Evolutionary conservation across 306 rosid genomes (phyloP).

Genomic region (Quercus wislizeni): DNA sequence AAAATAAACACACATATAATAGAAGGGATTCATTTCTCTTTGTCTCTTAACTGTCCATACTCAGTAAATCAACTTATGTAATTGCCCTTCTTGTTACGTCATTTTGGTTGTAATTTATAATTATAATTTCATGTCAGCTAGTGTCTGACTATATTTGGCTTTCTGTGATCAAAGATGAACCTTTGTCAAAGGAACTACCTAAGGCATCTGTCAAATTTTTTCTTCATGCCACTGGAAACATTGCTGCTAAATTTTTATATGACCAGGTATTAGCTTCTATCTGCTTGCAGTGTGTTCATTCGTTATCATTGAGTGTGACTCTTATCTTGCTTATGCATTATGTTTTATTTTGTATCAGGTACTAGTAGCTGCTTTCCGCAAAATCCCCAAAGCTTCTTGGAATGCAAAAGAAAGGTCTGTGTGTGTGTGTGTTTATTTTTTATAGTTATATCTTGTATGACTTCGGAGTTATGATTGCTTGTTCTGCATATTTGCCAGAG

Average conservation of each 20-base stretch:
- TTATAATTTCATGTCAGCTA: neutral
- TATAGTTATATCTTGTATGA: conserved; percentile 1
- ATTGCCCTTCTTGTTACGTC: neutral
- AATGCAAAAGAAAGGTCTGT: conserved; percentile 70
- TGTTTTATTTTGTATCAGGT: conserved; percentile 39
- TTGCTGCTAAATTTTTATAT: conserved; percentile 75
- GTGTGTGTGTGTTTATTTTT: neutral
- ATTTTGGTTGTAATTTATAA: neutral
- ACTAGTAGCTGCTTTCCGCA: conserved; percentile 57
- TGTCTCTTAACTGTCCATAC: neutral
- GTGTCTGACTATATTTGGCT: conserved; percentile 13
- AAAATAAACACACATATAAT: neutral
- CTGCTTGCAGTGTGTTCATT: neutral
- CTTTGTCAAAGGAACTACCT: conserved; percentile 33
- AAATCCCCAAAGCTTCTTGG: conserved; percentile 76
- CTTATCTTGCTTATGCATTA: conserved; percentile 15
- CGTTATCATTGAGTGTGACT: neutral
- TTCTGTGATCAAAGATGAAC: conserved; percentile 38
- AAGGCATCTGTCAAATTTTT: conserved; percentile 65
- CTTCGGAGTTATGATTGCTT: neutral
- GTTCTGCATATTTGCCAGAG: conserved; percentile 2
- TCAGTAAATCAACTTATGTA: neutral
- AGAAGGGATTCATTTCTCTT: neutral
- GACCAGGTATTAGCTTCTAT: conserved; percentile 53
- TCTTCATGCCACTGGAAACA: conserved; percentile 69